Conservation (phyloP, 495 filamentous ascomycete species). For the Neurospora sp. region DNA sequence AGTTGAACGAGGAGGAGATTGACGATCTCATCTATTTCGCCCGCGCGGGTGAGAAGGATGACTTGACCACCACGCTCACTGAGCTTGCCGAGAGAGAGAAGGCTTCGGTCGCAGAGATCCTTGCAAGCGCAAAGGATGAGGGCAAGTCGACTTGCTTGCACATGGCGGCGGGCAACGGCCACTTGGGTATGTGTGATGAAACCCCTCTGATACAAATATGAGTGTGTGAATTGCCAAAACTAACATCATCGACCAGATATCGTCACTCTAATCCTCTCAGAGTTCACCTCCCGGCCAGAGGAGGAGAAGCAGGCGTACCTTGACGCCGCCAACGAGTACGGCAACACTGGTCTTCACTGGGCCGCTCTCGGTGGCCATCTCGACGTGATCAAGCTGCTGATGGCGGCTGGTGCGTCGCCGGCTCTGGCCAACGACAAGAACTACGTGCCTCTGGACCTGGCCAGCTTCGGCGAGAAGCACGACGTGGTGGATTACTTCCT, state of each 20-base stretch:
- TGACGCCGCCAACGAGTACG: conserved; percentile 62
- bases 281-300: conserved; percentile 22
- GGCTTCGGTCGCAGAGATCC: conserved; percentile 42
- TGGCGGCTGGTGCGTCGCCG: conserved; percentile 53
- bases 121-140: conserved; percentile 57
- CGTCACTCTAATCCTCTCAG: conserved; percentile 27
- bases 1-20: conserved; percentile 62
- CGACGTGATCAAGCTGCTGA: conserved; percentile 62
- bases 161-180: conserved; percentile 85
- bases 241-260: conserved; percentile 20
- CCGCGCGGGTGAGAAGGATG: conserved; percentile 60
- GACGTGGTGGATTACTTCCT: conserved; percentile 60
- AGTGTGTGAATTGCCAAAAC: neutral
- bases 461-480: conserved; percentile 59
- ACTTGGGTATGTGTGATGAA: conserved; percentile 46
- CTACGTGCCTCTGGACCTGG: conserved; percentile 77
- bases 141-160: conserved; percentile 69
- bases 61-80: conserved; percentile 51
- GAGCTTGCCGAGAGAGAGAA: conserved; percentile 46
- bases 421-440: conserved; percentile 68
- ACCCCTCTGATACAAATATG: neutral
- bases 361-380: conserved; percentile 82
- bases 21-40: conserved; percentile 83
- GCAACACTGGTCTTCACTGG: conserved; percentile 89
- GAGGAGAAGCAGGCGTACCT: conserved; percentile 38